Percentiles rank a stretch among this genome's conserved stretches.
Evolutionary conservation across 1,284 basidiomycete species (phyloP).

Genomic region (Amylostereum areolatum): DNA sequence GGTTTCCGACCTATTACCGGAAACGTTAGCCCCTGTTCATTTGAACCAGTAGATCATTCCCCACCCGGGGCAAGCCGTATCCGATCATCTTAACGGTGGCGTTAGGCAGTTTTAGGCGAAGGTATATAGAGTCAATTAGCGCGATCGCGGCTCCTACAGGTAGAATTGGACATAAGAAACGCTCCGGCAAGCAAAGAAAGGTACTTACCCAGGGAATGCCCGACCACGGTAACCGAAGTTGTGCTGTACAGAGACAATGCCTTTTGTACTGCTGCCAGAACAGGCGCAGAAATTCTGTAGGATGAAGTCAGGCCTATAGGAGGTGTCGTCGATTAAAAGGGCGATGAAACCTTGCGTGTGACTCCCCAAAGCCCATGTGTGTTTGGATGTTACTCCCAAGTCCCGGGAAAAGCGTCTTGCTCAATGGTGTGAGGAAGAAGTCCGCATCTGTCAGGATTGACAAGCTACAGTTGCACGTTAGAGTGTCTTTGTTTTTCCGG

Average conservation of each 20-base stretch:
- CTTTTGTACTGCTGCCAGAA: constrained; percentile 29
- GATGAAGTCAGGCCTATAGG: background rate
- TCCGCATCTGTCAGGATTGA: constrained; percentile 49
- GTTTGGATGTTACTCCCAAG: constrained; percentile 40
- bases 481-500: background rate
- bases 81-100: constrained; percentile 33
- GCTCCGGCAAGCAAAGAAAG: background rate
- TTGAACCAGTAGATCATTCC: constrained; percentile 6
- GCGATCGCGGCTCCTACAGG: constrained; percentile 36
- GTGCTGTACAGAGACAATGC: constrained; percentile 23
- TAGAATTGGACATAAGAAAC: background rate
- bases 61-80: constrained; percentile 30
- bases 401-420: constrained; percentile 51
- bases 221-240: constrained; percentile 25
- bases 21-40: too few relatives aligned
- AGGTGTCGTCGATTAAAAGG: background rate
- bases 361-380: constrained; percentile 53
- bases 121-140: constrained; percentile 39
- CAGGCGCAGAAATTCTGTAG: constrained; percentile 25
- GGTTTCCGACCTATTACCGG: constrained; percentile 16
- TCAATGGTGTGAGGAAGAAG: constrained; percentile 32
- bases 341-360: constrained; percentile 42
- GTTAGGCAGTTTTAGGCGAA: constrained; percentile 35
- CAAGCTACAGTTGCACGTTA: constrained; percentile 24
- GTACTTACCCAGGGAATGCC: constrained; percentile 31